Percentiles rank a stretch among this genome's conserved stretches.
These are phyloP conservation scores for Boletus huronensis DNA, from an alignment of 768 basidiomycete genomes.

Conservation along the genomic window DNA sequence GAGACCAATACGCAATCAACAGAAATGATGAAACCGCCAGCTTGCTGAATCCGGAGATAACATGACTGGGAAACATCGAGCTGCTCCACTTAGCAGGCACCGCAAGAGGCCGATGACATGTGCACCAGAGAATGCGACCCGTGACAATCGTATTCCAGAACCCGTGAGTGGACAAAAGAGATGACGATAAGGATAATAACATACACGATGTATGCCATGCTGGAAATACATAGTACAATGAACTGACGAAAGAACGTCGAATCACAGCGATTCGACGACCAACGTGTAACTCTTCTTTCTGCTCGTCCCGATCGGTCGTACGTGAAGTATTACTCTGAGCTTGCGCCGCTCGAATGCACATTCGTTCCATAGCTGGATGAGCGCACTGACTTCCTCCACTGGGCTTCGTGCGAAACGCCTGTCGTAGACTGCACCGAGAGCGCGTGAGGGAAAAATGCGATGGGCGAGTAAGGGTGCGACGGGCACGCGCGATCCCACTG, in stretches of 20 bases:
- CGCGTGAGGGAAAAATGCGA: conserved; percentile 14
- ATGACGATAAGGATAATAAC: not conserved
- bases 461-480: conserved; percentile 9
- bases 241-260: not conserved
- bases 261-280: conserved; percentile 27
- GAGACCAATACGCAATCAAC: not conserved
- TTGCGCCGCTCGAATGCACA: conserved; percentile 33
- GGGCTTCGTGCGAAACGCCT: conserved; percentile 15
- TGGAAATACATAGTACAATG: not conserved
- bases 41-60: not conserved
- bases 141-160: not conserved
- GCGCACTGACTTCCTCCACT: conserved; percentile 23
- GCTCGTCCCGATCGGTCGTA: not conserved
- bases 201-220: not conserved
- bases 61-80: not conserved
- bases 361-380: conserved; percentile 30
- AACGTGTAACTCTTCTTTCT: conserved; percentile 11
- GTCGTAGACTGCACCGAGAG: conserved; percentile 21
- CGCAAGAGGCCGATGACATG: not conserved
- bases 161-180: not conserved
- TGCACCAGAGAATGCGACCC: not conserved
- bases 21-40: not conserved
- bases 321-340: conserved; percentile 19
- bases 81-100: too few species aligned
- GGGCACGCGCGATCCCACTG: conserved; percentile 24